These are phyloP conservation scores for Ganoderma leucocontextum DNA, from an alignment of 1,284 basidiomycete genomes.

Conservation along the genomic window DNA sequence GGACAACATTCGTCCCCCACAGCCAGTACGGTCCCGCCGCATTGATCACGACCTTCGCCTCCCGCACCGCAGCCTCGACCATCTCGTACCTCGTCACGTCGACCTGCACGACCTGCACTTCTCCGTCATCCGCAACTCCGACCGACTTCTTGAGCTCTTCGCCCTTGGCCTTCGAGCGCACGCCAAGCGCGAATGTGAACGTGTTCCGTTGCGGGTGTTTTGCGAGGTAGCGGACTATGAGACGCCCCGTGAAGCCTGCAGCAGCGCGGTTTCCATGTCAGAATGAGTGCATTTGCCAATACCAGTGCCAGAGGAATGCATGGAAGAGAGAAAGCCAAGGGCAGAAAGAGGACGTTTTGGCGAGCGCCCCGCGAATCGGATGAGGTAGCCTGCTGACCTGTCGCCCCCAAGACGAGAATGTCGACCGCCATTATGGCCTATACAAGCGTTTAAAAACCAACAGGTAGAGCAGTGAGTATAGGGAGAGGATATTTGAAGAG, in stretches of 20 bases:
- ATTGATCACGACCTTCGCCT: constrained; percentile 70
- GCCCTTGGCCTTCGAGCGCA: constrained; percentile 65
- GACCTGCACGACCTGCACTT: constrained; percentile 55
- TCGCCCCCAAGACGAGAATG: constrained; percentile 71
- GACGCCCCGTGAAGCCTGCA: constrained; percentile 69
- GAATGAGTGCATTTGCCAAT: no score
- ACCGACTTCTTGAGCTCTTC: constrained; percentile 53
- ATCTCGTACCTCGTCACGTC: constrained; percentile 58
- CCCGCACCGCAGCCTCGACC: constrained; percentile 61
- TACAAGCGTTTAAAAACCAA: neutral
- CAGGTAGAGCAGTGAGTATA: neutral
- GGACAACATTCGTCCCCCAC: constrained; percentile 71
- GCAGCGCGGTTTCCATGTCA: neutral
- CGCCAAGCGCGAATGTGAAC: constrained; percentile 70
- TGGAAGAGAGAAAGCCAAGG: no score
- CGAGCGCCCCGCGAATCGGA: neutral
- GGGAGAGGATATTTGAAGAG: neutral
- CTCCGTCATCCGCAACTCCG: constrained; percentile 43
- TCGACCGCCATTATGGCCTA: constrained; percentile 43
- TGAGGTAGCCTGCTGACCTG: constrained; percentile 44
- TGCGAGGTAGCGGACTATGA: constrained; percentile 67
- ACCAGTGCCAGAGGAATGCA: neutral
- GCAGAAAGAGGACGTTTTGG: neutral
- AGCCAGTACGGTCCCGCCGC: constrained; percentile 72
- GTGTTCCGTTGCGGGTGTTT: constrained; percentile 64